Evolutionary conservation across 306 rosid genomes (phyloP), one percentile per base, ranked within the genome.

Genomic region (Crataegus laevigata): DNA sequence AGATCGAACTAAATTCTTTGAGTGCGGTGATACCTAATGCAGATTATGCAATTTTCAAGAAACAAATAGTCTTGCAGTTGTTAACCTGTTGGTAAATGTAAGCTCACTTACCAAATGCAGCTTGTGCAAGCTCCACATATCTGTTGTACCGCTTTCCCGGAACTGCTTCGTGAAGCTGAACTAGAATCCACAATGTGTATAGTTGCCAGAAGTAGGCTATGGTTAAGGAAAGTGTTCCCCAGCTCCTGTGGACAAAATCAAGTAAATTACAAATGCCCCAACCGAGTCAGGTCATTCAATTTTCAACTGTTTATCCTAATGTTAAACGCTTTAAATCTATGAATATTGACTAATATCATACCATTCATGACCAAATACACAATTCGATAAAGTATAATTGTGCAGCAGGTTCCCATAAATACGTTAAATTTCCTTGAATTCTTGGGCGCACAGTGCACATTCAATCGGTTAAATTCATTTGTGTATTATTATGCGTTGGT

Each of bases 131-230:
- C 86, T 94, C 99, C 75, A 94, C 96, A 75, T 92, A 94, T 89
- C 99, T 82, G 86, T 92, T 94, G 87, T 94, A 94, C 82, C 99
- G 88, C 90, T 92, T 92, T 52, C 99, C 99, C 1, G 99, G 99
- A 61, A 94, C 97, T 24, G 99, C 99, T 86, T 94, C 99, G 36
- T 94, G 99, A 19, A 94, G 93, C 85, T 92, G 99, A 88, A 94
- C 97, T 77, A 94, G 84, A 81, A 94, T 87, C 99, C 97, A 94
- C 70, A 94, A 75, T 6, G 99, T 94, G 84, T 94, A 94, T 26
- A 94, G 93, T 86, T 94, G 99, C 99, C 99, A 94, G 73, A 79
- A 71, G 69, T 94, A 94, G 71, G 97, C 99, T 52, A 94, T 88
- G 68, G 91, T 87, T 75, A 94, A 83, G 74, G 99, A 86, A 73